These are phyloP conservation scores for Neurospora sp. DNA, from an alignment of 495 filamentous ascomycete genomes.

Conservation along the genomic window DNA sequence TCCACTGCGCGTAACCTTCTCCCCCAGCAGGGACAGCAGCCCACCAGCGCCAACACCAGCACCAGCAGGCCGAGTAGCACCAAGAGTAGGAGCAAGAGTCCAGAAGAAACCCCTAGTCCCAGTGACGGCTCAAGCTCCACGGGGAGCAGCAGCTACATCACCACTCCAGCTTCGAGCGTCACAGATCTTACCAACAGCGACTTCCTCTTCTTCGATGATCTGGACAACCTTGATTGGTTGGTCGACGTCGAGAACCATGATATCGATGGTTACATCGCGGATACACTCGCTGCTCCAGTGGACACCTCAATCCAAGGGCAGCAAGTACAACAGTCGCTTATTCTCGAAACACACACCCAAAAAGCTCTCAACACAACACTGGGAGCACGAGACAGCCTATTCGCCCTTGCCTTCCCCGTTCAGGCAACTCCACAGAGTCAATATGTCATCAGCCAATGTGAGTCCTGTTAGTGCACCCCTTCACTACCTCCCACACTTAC, in stretches of 20 bases:
- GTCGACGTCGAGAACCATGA: background rate
- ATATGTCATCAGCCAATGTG: background rate
- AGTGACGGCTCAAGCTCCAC: background rate
- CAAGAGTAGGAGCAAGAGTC: background rate
- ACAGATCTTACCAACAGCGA: background rate
- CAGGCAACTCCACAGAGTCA: background rate
- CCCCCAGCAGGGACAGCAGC: background rate
- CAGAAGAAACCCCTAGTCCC: background rate
- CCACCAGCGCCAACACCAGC: background rate
- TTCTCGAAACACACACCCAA: background rate
- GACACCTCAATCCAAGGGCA: background rate
- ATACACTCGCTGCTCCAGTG: background rate
- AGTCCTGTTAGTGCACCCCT: background rate
- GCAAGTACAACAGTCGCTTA: background rate
- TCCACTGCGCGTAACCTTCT: background rate
- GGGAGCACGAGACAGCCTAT: background rate
- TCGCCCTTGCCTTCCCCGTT: background rate
- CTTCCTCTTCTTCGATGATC: background rate
- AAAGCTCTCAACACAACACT: background rate
- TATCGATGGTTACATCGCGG: background rate
- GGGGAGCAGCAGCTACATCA: background rate
- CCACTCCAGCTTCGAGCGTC: background rate
- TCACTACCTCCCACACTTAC: background rate
- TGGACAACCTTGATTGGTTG: background rate
- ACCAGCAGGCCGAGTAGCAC: background rate